Conservation (phyloP, 2,329 filamentous ascomycete species). For the Colletotrichum incanum region DNA sequence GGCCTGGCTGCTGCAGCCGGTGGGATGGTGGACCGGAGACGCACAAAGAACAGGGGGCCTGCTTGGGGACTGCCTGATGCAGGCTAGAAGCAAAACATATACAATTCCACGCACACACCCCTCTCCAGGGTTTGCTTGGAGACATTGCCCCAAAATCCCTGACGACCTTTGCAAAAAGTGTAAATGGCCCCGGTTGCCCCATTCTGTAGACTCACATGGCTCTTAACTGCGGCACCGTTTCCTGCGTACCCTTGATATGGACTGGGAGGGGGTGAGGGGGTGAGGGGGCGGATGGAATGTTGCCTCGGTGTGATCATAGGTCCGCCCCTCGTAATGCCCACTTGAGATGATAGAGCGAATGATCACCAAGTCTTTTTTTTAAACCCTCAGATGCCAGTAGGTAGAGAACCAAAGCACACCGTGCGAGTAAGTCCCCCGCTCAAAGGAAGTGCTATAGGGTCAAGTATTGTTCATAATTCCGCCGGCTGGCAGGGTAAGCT, state of each 20-base stretch:
- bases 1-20: background rate
- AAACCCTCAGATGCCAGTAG: background rate
- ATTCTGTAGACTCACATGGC: conserved; percentile 37
- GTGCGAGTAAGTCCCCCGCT: conserved; percentile 16
- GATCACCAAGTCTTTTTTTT: conserved; percentile 26
- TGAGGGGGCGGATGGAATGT: background rate
- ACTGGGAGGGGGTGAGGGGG: background rate
- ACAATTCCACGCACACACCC: background rate
- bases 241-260: background rate
- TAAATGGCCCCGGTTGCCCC: conserved; percentile 2
- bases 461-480: conserved; percentile 13
- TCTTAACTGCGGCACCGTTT: conserved; percentile 23
- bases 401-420: conserved; percentile 21
- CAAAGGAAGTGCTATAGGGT: background rate
- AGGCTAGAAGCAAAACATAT: conserved; percentile 25
- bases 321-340: background rate
- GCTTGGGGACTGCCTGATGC: conserved; percentile 35
- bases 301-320: conserved; percentile 21
- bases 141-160: conserved; percentile 15
- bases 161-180: background rate
- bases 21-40: conserved; percentile 10
- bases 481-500: conserved; percentile 25
- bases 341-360: conserved; percentile 11
- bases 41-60: background rate
- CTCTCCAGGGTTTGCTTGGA: conserved; percentile 25